phyloP scores from a whole-genome alignment of 2,329 filamentous ascomycete genomes.

The Daldinia eschscholtzii region DNA sequence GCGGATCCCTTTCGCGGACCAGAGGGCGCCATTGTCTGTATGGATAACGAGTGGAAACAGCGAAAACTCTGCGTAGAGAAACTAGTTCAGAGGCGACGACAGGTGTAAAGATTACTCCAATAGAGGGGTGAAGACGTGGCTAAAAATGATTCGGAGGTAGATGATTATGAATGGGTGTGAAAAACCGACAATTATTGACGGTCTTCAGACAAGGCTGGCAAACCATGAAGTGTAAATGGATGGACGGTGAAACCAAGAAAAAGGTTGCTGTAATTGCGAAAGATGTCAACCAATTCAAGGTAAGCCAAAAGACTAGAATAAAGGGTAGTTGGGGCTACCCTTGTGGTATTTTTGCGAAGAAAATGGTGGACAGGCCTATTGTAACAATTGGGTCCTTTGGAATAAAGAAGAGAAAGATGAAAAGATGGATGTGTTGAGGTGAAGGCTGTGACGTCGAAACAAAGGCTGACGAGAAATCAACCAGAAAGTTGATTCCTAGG shows the following conservation, averaged over 20 bases:
- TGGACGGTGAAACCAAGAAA: slow-evolving; percentile 16
- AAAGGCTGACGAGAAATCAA: slow-evolving; percentile 34
- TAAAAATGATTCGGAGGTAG: not conserved
- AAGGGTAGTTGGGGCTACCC: slow-evolving; percentile 5
- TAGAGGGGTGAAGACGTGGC: not conserved
- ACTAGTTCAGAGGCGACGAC: not conserved
- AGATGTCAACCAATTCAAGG: slow-evolving; percentile 19
- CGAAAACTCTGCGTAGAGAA: slow-evolving; percentile 1
- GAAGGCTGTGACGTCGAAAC: slow-evolving; percentile 37
- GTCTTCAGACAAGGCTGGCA: slow-evolving; percentile 15
- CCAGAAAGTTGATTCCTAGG: slow-evolving; percentile 3
- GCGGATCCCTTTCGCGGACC: slow-evolving; percentile 43
- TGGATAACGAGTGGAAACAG: slow-evolving; percentile 1
- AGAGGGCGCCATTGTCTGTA: slow-evolving; percentile 45
- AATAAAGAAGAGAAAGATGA: slow-evolving; percentile 26
- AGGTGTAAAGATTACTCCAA: not conserved
- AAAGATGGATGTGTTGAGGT: slow-evolving; percentile 19
- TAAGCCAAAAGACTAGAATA: slow-evolving; percentile 15
- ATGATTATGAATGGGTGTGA: slow-evolving; percentile 5
- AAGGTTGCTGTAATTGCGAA: slow-evolving; percentile 21
- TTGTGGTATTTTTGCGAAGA: not conserved
- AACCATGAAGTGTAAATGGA: slow-evolving; percentile 27
- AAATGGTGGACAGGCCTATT: not conserved
- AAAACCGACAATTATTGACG: slow-evolving; percentile 29
- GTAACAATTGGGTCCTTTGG: slow-evolving; percentile 12